phyloP scores from a whole-genome alignment of 352 stramenopile species.

The Phytophthora kernoviae region DNA sequence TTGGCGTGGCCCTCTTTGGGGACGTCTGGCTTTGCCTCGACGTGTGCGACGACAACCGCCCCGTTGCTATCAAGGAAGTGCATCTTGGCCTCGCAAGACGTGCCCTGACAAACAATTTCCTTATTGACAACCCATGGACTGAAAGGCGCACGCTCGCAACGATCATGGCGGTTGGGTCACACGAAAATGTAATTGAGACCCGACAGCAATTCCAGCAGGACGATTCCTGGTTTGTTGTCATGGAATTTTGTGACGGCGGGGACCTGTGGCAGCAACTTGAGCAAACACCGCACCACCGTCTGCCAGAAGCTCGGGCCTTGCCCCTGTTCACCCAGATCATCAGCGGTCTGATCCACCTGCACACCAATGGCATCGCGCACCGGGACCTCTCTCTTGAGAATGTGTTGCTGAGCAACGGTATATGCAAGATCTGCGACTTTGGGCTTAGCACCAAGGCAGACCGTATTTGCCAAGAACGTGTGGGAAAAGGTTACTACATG shows the following conservation, averaged over 20 bases:
- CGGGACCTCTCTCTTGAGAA: slow-evolving; percentile 67
- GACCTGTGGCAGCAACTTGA: slow-evolving; percentile 54
- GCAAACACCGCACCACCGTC: slow-evolving; percentile 15
- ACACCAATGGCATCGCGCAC: slow-evolving; percentile 49
- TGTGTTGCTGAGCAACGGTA: slow-evolving; percentile 16
- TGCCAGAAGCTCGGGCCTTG: slow-evolving; percentile 28
- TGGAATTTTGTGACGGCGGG: slow-evolving; percentile 56
- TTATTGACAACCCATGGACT: slow-evolving; percentile 46
- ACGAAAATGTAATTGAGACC: slow-evolving; percentile 53
- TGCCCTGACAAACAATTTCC: background rate
- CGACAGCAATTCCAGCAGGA: slow-evolving; percentile 48
- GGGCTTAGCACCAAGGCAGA: slow-evolving; percentile 38
- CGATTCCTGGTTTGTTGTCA: slow-evolving; percentile 54
- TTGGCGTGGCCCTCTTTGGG: slow-evolving; percentile 41
- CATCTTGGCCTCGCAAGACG: background rate
- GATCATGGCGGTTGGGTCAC: slow-evolving; percentile 12
- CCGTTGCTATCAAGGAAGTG: slow-evolving; percentile 46
- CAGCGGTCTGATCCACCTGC: slow-evolving; percentile 39
- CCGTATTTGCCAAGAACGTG: slow-evolving; percentile 24
- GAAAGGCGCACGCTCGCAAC: slow-evolving; percentile 34
- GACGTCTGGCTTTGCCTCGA: slow-evolving; percentile 45
- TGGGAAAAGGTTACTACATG: slow-evolving; percentile 70
- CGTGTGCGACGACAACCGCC: slow-evolving; percentile 13
- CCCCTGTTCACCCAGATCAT: slow-evolving; percentile 38
- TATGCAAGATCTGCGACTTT: slow-evolving; percentile 37